Conservation (phyloP, 177 flowering plant species). For the Tripterygium wilfordii region DNA sequence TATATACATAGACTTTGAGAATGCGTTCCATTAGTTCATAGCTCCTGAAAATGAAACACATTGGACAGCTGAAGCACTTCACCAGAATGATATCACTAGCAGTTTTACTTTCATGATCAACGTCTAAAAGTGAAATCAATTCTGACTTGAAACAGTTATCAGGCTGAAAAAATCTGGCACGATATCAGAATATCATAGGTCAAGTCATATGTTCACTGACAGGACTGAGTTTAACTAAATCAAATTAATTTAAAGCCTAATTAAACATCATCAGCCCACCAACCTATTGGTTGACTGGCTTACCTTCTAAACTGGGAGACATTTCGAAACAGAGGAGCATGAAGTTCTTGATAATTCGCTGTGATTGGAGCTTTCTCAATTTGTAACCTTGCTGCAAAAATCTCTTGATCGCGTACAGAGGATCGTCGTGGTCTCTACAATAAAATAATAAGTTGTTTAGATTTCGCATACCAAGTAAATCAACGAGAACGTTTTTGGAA, state of each 20-base stretch:
- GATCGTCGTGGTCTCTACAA: conserved; percentile 55
- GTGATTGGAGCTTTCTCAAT: conserved; percentile 48
- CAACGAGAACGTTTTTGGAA: neutral
- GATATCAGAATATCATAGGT: too few species aligned
- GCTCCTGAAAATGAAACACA: conserved; percentile 43
- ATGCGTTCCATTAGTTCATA: conserved; percentile 62
- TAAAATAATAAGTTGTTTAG: neutral
- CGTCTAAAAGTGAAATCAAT: too few species aligned
- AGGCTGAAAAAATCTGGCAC: too few species aligned
- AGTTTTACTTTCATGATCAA: too few species aligned
- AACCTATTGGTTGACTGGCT: too few species aligned
- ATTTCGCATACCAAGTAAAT: neutral
- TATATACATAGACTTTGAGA: conserved; percentile 60
- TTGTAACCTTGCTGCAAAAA: conserved; percentile 44
- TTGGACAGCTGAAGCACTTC: neutral
- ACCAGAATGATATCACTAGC: neutral
- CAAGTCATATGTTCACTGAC: too few species aligned
- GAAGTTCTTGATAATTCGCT: conserved; percentile 38
- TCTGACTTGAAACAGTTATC: too few species aligned
- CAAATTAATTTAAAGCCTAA: too few species aligned
- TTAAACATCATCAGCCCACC: neutral
- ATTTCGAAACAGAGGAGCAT: conserved; percentile 63
- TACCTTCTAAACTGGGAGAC: conserved; percentile 66
- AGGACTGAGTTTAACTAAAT: too few species aligned
- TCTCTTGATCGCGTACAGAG: conserved; percentile 49